These are phyloP conservation scores for Zea luxurians DNA, from an alignment of 176 grass and related monocot genomes.

Conservation along the genomic window DNA sequence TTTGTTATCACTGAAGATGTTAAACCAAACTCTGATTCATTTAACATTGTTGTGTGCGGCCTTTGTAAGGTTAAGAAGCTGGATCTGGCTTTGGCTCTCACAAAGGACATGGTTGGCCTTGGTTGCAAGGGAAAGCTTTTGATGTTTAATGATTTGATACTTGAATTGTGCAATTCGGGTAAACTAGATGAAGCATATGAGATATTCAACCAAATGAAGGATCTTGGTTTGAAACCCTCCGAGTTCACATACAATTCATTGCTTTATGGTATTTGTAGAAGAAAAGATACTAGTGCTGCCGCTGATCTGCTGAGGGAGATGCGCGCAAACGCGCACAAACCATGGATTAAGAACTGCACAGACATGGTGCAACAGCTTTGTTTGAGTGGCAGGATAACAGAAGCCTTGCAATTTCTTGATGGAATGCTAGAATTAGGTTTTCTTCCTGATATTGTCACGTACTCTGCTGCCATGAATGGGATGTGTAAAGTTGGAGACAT, in stretches of 20 bases:
- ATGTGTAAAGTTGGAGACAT: conserved; percentile 68
- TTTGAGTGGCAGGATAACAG: conserved; percentile 62
- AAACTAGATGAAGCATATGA: conserved; percentile 73
- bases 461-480: conserved; percentile 77
- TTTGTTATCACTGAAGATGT: conserved; percentile 47
- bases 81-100: conserved; percentile 70
- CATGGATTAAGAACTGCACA: conserved; percentile 93
- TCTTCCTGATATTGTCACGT: conserved; percentile 85
- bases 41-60: conserved; percentile 71
- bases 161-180: conserved; percentile 66
- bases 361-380: conserved; percentile 80
- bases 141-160: conserved; percentile 90
- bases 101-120: conserved; percentile 60
- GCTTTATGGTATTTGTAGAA: conserved; percentile 67
- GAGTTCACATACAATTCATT: conserved; percentile 89
- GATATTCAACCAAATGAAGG: conserved; percentile 66
- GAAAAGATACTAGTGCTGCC: conserved; percentile 49
- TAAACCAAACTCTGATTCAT: conserved; percentile 75
- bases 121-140: conserved; percentile 72
- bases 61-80: conserved; percentile 73
- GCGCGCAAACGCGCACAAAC: conserved; percentile 47
- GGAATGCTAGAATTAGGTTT: conserved; percentile 77
- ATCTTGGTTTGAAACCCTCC: conserved; percentile 51
- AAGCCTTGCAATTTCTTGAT: conserved; percentile 70
- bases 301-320: conserved; percentile 70